Base-by-base conservation (phyloP, 2,329 filamentous ascomycete species). In the Curvularia spicifera region DNA sequence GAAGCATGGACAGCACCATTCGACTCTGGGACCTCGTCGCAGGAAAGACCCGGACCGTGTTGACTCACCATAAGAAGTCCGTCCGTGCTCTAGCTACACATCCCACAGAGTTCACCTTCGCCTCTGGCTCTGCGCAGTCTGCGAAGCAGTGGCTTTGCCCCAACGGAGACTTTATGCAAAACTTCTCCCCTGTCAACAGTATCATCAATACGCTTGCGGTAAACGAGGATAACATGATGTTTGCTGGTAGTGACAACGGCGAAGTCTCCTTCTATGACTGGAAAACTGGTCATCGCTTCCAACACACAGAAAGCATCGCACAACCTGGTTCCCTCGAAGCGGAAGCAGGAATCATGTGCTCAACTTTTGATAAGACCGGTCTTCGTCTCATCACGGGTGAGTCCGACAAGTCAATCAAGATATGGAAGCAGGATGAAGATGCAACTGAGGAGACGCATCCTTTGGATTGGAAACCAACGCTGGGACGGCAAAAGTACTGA, bases 81-180 rank as follows among this genome's bases (percentile, higher is more conserved):
- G 93, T 99, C 10, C 87, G 95, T 50, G 88, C 90, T 2, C 84
- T 99, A 12, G 87, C 91, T 10, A 84, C 89, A 3, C 95, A 99
- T 74, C 95, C 96, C 0, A 87, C 87, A 59, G 95, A 99, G 77
- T 99, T 97, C 74, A 99, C 96, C 0, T 99, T 99, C 75, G 95
- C 95, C 4, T 93, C 87, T 59, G 95, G 90, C 43, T 96, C 92
- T 71, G 93, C 94, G 0, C 90, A 91, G 24, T 93, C 91, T 74
- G 97, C 99, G 80, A 99, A 99, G 82, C 95, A 99, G 80, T 99
- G 95, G 94, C 97, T 98, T 77, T 98, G 93, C 67, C 96, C 96
- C 1, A 93, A 97, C 75, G 96, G 94, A 37, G 92, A 92, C 15
- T 98, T 99, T 75, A 99, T 99, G 95, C 93, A 97, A 78, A 98